These are phyloP conservation scores for Echinochloa phyllopogon DNA, from an alignment of 176 grass and related monocot genomes.

Conservation along the genomic window DNA sequence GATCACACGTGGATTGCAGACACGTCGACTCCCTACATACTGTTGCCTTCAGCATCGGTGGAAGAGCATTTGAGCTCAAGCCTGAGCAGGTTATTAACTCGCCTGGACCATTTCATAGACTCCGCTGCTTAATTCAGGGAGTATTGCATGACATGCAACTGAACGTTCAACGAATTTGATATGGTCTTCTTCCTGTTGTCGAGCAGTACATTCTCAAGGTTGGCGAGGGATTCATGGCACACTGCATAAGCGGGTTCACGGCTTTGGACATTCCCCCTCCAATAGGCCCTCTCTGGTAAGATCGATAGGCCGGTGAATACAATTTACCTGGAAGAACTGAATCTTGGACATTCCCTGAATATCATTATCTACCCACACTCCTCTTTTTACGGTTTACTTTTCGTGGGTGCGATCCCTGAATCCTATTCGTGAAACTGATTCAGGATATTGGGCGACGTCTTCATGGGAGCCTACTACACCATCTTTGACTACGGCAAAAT, in stretches of 20 bases:
- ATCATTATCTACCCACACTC: not conserved
- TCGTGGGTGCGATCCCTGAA: not conserved
- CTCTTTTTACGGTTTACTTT: not conserved
- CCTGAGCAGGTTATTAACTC: slow-evolving; percentile 59
- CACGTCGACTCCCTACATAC: slow-evolving; percentile 37
- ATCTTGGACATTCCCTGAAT: not conserved
- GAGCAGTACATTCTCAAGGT: slow-evolving; percentile 72
- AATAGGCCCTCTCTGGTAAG: slow-evolving; percentile 69
- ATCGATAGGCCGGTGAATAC: not conserved
- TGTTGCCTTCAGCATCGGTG: slow-evolving; percentile 66
- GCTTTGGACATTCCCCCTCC: slow-evolving; percentile 64
- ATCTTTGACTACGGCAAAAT: slow-evolving; percentile 58
- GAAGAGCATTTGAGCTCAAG: slow-evolving; percentile 60
- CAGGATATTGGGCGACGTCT: slow-evolving; percentile 76
- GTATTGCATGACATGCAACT: not conserved
- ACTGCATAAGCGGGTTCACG: slow-evolving; percentile 73
- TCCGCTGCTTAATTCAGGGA: not conserved
- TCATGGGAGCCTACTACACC: slow-evolving; percentile 76
- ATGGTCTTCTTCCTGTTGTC: not conserved
- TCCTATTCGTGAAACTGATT: not conserved
- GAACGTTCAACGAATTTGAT: not conserved
- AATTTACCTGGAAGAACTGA: not conserved
- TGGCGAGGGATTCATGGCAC: slow-evolving; percentile 52
- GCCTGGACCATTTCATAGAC: not conserved
- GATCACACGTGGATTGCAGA: slow-evolving; percentile 64